phyloP scores from a whole-genome alignment of 1,284 basidiomycete species.

The Trametes polyzona region DNA sequence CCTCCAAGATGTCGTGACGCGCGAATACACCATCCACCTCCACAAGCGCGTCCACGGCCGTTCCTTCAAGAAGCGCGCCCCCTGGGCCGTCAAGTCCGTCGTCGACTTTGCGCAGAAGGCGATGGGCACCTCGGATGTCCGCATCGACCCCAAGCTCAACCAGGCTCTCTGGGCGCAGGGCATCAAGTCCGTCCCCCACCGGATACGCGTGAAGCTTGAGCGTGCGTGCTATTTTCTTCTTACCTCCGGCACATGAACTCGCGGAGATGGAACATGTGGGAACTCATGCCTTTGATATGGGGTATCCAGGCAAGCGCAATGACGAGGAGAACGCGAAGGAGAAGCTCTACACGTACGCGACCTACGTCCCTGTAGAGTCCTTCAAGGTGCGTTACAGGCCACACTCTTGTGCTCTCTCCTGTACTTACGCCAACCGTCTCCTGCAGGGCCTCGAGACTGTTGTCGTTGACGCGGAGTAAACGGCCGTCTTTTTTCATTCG shows the following conservation, averaged over 20 bases:
- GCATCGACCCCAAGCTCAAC: conserved; percentile 93
- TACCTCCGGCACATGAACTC: background rate
- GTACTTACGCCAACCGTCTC: background rate
- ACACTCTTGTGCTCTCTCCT: background rate
- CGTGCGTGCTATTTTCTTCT: conserved; percentile 58
- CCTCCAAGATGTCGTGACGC: conserved; percentile 94
- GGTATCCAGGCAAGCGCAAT: conserved; percentile 75
- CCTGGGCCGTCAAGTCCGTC: conserved; percentile 92
- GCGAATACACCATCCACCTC: conserved; percentile 96
- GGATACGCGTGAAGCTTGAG: conserved; percentile 91
- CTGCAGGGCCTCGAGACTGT: conserved; percentile 80
- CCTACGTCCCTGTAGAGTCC: conserved; percentile 75
- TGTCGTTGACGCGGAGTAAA: conserved; percentile 77
- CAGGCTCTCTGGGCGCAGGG: conserved; percentile 90
- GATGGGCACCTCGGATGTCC: conserved; percentile 93
- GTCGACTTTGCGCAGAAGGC: conserved; percentile 88
- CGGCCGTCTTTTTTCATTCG: conserved; percentile 1
- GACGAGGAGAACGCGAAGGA: conserved; percentile 97
- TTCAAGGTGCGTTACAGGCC: conserved; percentile 75
- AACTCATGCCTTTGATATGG: background rate
- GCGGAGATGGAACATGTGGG: background rate
- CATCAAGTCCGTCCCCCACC: conserved; percentile 89
- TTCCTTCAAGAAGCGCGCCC: conserved; percentile 94
- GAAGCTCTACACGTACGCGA: conserved; percentile 94
- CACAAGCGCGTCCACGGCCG: conserved; percentile 92